Conservation (phyloP, 192 early-diverging fungal species). For the Paraglomus brasilianum region DNA sequence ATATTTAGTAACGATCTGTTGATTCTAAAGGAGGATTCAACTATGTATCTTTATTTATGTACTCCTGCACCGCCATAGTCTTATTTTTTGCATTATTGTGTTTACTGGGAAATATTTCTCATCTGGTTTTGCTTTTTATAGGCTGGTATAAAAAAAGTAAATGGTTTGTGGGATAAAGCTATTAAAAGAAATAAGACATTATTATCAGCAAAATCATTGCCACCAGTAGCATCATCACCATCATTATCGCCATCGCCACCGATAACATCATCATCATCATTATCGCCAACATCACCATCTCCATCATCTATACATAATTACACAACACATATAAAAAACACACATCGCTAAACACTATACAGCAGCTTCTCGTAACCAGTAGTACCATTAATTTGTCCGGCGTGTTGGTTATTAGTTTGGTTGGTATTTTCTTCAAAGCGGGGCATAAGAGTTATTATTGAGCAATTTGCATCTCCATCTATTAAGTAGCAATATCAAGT, state of each 20-base stretch:
- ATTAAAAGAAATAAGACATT: constrained; percentile 3
- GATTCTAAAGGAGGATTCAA: constrained; percentile 6
- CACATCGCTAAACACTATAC: no score
- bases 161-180: not conserved
- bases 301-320: no score
- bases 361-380: no score
- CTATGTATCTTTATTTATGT: constrained; percentile 5
- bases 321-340: no score
- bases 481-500: no score
- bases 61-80: constrained; percentile 23
- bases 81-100: constrained; percentile 18
- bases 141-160: constrained; percentile 14
- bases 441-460: no score
- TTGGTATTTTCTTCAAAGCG: no score
- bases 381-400: no score
- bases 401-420: no score
- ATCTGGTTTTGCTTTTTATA: constrained; percentile 10
- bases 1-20: constrained; percentile 7
- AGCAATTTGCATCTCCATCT: no score
- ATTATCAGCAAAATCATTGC: no score
- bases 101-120: constrained; percentile 25
- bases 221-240: constrained; percentile 9
- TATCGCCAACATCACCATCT: not conserved
- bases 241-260: no score
- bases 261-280: not conserved